These are phyloP conservation scores for Petunia secreta DNA, from an alignment of 257 asterid genomes.

Conservation along the genomic window DNA sequence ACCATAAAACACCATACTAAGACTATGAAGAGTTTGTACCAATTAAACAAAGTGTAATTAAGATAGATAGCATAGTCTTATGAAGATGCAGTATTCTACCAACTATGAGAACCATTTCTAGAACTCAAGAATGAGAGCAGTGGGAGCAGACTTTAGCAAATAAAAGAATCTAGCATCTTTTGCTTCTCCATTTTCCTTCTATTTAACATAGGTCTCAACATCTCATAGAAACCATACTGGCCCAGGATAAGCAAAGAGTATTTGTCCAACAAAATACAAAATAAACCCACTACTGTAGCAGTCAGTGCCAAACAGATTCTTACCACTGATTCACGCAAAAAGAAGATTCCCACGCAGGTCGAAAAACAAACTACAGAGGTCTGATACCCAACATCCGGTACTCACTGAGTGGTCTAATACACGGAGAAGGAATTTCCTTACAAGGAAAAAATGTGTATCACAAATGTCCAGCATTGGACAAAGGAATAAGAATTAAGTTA, in stretches of 20 bases:
- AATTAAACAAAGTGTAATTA: constrained; percentile 7
- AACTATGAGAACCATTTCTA: constrained; percentile 8
- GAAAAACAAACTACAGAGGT: constrained; percentile 17
- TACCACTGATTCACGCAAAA: background rate
- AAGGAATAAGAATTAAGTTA: background rate
- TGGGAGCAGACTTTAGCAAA: background rate
- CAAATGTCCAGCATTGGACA: background rate
- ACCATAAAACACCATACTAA: constrained; percentile 23
- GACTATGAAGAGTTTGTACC: constrained; percentile 16
- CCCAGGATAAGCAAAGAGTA: background rate
- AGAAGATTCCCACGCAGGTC: background rate
- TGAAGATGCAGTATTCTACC: constrained; percentile 7
- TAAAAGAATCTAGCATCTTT: background rate
- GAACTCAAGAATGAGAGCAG: background rate
- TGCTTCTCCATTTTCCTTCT: background rate
- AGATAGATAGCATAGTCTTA: background rate
- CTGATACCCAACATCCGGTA: background rate
- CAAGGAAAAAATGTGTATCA: background rate
- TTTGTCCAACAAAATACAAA: constrained; percentile 21
- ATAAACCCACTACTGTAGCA: constrained; percentile 6
- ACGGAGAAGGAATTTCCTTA: background rate
- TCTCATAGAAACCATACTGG: background rate
- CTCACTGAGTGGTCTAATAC: background rate
- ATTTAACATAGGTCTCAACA: background rate
- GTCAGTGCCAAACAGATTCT: background rate